These are phyloP conservation scores for Acanthamoeba healyi DNA, from an alignment of 208 protist genomes.

Conservation along the genomic window DNA sequence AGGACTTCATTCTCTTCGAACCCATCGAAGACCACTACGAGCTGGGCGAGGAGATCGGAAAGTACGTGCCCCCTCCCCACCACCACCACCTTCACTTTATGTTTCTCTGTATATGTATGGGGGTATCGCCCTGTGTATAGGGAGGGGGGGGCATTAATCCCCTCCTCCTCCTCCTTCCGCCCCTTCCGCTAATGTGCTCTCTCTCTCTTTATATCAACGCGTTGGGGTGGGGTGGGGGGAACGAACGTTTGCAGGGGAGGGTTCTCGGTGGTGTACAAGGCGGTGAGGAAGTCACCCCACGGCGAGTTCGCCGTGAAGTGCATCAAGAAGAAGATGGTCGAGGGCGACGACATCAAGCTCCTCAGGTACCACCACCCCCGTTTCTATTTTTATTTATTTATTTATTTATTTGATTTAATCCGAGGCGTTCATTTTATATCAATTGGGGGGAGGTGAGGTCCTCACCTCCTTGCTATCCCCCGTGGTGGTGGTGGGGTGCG, in stretches of 20 bases:
- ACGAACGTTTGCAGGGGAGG: conserved; percentile 66
- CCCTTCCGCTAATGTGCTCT: not conserved
- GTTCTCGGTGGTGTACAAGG: conserved; percentile 69
- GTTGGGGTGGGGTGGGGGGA: not conserved
- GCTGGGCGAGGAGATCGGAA: conserved; percentile 56
- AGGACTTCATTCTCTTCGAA: not conserved
- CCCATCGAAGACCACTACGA: not conserved
- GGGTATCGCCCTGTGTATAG: no score
- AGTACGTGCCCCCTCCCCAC: not conserved
- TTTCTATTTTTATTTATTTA: no score
- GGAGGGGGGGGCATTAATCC: no score
- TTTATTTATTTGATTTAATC: no score
- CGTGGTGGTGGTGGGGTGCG: no score
- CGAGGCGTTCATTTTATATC: no score
- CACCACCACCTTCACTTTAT: no score
- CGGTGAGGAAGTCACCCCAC: not conserved
- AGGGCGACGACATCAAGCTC: conserved; percentile 62
- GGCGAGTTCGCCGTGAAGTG: conserved; percentile 55
- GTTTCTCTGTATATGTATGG: no score
- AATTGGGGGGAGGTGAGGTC: no score
- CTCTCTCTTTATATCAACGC: not conserved
- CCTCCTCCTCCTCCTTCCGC: not conserved
- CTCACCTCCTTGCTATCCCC: no score
- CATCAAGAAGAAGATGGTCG: conserved; percentile 47
- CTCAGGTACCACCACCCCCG: no score